Percentiles rank a stretch among this genome's conserved stretches.
Evolutionary conservation across 2,329 filamentous ascomycete species (phyloP).

Genomic region (Chaetoscypha palmicola): DNA sequence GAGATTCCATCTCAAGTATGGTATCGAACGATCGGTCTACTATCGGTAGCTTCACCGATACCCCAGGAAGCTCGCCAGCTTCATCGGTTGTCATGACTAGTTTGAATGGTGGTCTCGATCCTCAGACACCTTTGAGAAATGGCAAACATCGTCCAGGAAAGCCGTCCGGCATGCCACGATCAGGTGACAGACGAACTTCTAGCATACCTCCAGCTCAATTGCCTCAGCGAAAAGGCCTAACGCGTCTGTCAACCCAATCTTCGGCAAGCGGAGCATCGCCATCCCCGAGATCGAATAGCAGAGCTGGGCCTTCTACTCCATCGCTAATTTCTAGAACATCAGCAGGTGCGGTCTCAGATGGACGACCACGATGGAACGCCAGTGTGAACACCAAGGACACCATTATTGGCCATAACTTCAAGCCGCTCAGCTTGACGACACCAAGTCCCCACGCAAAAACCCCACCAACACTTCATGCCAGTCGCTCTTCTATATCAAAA

Average conservation of each 20-base stretch:
- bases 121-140: slow-evolving; percentile 27
- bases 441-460: slow-evolving; percentile 27
- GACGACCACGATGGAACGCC: slow-evolving; percentile 66
- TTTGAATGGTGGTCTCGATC: slow-evolving; percentile 35
- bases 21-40: slow-evolving; percentile 45
- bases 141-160: slow-evolving; percentile 27
- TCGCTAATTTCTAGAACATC: slow-evolving; percentile 36
- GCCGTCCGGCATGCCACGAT: slow-evolving; percentile 35
- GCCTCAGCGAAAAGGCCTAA: slow-evolving; percentile 31
- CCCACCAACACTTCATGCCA: slow-evolving; percentile 21
- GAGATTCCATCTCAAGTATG: slow-evolving; percentile 90
- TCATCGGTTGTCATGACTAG: slow-evolving; percentile 55
- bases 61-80: slow-evolving; percentile 55
- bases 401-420: slow-evolving; percentile 63
- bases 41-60: slow-evolving; percentile 37
- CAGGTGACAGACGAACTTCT: slow-evolving; percentile 39
- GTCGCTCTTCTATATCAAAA: slow-evolving; percentile 14
- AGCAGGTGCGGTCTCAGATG: slow-evolving; percentile 39
- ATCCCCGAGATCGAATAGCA: slow-evolving; percentile 32
- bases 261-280: slow-evolving; percentile 31
- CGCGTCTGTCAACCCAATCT: slow-evolving; percentile 35
- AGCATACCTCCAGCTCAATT: slow-evolving; percentile 36
- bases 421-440: slow-evolving; percentile 49
- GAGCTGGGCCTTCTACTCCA: slow-evolving; percentile 44
- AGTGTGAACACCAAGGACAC: slow-evolving; percentile 58